phyloP scores from a whole-genome alignment of 1,284 basidiomycete species.

The Ustilago sp. region DNA sequence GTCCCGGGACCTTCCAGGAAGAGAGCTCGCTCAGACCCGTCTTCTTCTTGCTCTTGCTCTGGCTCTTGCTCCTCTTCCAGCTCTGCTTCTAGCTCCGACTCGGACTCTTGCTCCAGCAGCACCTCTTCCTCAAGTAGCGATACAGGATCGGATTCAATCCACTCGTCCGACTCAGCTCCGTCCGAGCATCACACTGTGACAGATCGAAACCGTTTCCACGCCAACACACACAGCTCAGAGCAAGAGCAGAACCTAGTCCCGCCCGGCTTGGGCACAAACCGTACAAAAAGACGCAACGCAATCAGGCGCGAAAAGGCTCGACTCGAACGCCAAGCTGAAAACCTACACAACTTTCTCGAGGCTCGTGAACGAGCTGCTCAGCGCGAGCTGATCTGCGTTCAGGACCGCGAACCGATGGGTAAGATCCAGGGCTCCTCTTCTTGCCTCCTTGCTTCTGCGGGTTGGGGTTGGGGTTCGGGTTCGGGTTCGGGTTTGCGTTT shows the following conservation, averaged over 20 bases:
- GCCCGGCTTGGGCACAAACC: constrained; percentile 47
- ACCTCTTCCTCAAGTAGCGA: neutral
- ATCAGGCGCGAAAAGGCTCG: constrained; percentile 33
- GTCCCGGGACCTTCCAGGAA: neutral
- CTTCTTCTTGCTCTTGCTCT: neutral
- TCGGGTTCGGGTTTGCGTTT: neutral
- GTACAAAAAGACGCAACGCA: constrained; percentile 54
- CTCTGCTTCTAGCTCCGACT: constrained; percentile 8
- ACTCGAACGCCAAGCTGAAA: constrained; percentile 13
- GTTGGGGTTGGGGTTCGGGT: neutral
- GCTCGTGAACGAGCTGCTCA: constrained; percentile 6
- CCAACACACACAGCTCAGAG: neutral
- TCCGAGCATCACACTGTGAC: neutral
- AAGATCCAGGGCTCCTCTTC: neutral
- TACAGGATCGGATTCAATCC: constrained; percentile 2
- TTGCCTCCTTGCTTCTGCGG: neutral
- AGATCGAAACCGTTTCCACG: constrained; percentile 2
- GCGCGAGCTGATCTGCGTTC: constrained; percentile 11
- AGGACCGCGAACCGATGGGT: constrained; percentile 10
- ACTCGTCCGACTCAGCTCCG: constrained; percentile 2
- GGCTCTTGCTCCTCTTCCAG: neutral
- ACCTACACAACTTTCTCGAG: neutral
- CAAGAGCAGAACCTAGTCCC: constrained; percentile 12
- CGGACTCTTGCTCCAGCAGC: neutral
- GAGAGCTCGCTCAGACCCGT: neutral